A percentile compares a stretch with the other conserved stretches of the same genome.
Evolutionary conservation across 306 rosid species (phyloP).

Genomic region (Acacia acuminata): DNA sequence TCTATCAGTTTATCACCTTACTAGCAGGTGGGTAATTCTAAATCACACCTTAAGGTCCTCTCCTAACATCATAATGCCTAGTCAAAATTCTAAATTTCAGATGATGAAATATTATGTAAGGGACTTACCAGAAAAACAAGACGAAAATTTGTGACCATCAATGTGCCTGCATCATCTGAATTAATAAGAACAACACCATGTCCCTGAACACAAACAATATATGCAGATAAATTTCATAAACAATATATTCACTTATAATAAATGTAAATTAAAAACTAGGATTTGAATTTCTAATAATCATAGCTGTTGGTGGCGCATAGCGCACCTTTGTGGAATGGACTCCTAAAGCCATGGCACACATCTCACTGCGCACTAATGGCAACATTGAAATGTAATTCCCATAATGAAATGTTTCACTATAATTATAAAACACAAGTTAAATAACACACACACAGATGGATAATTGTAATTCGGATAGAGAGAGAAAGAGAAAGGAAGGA

Average conservation of each 20-base stretch:
- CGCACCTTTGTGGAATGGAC: background rate
- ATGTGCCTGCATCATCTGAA: slow-evolving; percentile 86
- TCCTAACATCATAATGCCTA: slow-evolving; percentile 17
- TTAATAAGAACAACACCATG: slow-evolving; percentile 95
- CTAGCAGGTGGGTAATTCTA: slow-evolving; percentile 9
- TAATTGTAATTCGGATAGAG: too few relatives aligned
- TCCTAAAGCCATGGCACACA: background rate
- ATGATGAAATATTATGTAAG: slow-evolving; percentile 26
- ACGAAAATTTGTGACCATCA: slow-evolving; percentile 89
- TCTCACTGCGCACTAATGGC: background rate
- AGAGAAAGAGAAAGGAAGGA: too few relatives aligned
- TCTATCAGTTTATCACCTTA: background rate
- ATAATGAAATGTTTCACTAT: background rate
- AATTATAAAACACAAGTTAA: too few relatives aligned
- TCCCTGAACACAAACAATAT: slow-evolving; percentile 57
- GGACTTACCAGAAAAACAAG: slow-evolving; percentile 85
- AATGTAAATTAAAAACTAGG: slow-evolving; percentile 12
- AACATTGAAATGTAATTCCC: background rate
- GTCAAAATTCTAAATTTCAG: slow-evolving; percentile 22
- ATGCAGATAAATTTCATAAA: slow-evolving; percentile 24
- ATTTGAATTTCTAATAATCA: slow-evolving; percentile 3
- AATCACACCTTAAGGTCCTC: slow-evolving; percentile 21
- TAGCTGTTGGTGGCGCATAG: background rate
- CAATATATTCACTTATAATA: slow-evolving; percentile 22
- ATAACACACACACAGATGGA: background rate